A percentile compares a stretch with the other conserved stretches of the same genome.
Evolutionary conservation across 2,329 filamentous ascomycete species (phyloP).

Genomic region (Aureobasidium lini): DNA sequence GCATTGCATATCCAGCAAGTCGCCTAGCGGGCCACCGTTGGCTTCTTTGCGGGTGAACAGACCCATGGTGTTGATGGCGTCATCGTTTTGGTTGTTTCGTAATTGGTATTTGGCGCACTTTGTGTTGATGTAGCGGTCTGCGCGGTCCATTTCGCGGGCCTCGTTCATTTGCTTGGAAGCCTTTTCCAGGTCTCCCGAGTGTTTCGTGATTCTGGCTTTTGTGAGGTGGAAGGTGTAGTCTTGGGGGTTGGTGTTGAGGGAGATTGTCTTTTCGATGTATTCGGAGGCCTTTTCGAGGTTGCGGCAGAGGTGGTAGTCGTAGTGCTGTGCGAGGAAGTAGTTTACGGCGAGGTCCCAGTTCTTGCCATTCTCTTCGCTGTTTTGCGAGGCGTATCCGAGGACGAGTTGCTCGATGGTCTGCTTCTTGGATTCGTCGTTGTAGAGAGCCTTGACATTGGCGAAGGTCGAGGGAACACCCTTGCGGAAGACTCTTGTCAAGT

Average conservation of each 20-base stretch:
- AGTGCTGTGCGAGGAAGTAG: constrained; percentile 94
- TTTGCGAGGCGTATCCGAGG: constrained; percentile 60
- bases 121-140: constrained; percentile 95
- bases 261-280: constrained; percentile 76
- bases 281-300: constrained; percentile 73
- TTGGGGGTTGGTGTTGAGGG: constrained; percentile 69
- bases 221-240: constrained; percentile 93
- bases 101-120: constrained; percentile 97
- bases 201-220: constrained; percentile 90
- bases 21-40: constrained; percentile 75
- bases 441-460: constrained; percentile 91
- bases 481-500: constrained; percentile 76
- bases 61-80: constrained; percentile 78
- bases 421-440: constrained; percentile 69
- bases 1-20: constrained; percentile 96
- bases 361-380: constrained; percentile 47
- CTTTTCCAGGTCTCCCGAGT: constrained; percentile 69
- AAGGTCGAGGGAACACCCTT: constrained; percentile 95
- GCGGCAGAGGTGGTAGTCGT: constrained; percentile 84
- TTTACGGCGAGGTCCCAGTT: constrained; percentile 69
- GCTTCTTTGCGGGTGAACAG: constrained; percentile 92
- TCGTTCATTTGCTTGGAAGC: constrained; percentile 84
- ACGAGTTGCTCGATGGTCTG: constrained; percentile 67
- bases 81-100: constrained; percentile 82
- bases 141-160: constrained; percentile 75